phyloP scores from a whole-genome alignment of 129 eudicot genomes.

The Lactuca saligna region DNA sequence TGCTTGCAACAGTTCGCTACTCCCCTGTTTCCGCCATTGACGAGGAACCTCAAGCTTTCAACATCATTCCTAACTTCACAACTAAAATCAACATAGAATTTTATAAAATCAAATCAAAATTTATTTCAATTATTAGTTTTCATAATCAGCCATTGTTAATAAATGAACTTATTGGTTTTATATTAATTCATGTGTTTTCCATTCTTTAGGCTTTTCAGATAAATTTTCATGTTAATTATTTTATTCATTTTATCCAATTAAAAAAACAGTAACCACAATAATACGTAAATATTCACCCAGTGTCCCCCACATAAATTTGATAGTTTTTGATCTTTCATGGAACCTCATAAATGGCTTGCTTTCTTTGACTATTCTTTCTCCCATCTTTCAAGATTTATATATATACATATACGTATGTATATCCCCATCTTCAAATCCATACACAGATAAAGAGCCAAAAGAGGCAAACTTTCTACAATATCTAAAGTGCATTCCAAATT shows the following conservation, averaged over 20 bases:
- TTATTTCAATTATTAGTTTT: background rate
- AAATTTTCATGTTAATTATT: background rate
- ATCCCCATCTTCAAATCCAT: conserved; percentile 11
- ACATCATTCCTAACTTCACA: conserved; percentile 8
- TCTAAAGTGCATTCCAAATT: conserved; percentile 31
- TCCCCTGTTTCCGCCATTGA: conserved; percentile 10
- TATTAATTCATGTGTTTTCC: background rate
- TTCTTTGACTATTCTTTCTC: conserved; percentile 50
- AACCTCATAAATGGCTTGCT: conserved; percentile 44
- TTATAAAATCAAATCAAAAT: background rate
- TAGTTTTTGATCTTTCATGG: conserved; percentile 27
- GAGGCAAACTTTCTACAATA: conserved; percentile 21
- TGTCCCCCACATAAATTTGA: conserved; percentile 12
- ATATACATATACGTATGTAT: conserved; percentile 1
- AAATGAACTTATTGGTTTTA: background rate
- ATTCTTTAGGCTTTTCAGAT: background rate
- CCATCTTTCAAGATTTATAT: background rate
- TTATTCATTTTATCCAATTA: background rate
- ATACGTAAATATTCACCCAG: background rate
- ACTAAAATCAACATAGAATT: background rate
- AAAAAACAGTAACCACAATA: conserved; percentile 6
- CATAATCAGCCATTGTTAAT: background rate
- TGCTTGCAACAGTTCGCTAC: conserved; percentile 10
- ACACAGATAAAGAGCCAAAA: conserved; percentile 14
- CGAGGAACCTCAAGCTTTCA: conserved; percentile 25